Conservation (phyloP, 768 basidiomycete species). For the Gloeopeniophorella convolvens region DNA sequence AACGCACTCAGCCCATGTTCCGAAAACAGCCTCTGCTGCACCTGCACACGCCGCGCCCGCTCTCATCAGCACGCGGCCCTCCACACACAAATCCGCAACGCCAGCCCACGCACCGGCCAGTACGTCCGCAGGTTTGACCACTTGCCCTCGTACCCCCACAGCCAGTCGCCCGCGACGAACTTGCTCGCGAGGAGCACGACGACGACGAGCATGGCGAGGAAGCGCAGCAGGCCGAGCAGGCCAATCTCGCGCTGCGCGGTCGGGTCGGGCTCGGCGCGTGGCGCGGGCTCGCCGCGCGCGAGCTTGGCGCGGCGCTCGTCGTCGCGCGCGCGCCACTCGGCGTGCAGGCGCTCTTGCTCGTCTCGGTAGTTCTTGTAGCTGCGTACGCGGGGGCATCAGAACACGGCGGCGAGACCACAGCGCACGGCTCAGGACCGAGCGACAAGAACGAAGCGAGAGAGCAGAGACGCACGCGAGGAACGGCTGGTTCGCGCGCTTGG, state of each 20-base stretch:
- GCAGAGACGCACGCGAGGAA: conserved; percentile 65
- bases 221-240: conserved; percentile 58
- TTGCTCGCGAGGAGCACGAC: conserved; percentile 59
- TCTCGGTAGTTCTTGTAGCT: conserved; percentile 66
- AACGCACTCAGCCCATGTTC: conserved; percentile 58
- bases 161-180: conserved; percentile 80
- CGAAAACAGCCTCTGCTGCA: conserved; percentile 65
- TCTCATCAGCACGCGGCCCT: too few species aligned
- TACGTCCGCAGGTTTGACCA: conserved; percentile 55
- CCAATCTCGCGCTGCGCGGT: conserved; percentile 64
- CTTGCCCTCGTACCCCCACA: conserved; percentile 75
- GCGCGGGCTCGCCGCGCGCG: conserved; percentile 65
- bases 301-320: conserved; percentile 66
- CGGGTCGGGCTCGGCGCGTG: conserved; percentile 67
- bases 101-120: conserved; percentile 45
- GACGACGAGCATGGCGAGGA: conserved; percentile 50
- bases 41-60: conserved; percentile 35
- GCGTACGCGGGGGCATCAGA: background rate
- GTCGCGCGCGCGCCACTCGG: conserved; percentile 64
- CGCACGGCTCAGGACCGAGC: background rate
- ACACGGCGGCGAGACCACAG: background rate
- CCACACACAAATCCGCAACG: too few species aligned
- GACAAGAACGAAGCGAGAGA: background rate
- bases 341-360: conserved; percentile 52
- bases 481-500: conserved; percentile 79